Evolutionary conservation across 208 protist genomes (phyloP).

Genomic region (Jaenimonas drosophilae): DNA sequence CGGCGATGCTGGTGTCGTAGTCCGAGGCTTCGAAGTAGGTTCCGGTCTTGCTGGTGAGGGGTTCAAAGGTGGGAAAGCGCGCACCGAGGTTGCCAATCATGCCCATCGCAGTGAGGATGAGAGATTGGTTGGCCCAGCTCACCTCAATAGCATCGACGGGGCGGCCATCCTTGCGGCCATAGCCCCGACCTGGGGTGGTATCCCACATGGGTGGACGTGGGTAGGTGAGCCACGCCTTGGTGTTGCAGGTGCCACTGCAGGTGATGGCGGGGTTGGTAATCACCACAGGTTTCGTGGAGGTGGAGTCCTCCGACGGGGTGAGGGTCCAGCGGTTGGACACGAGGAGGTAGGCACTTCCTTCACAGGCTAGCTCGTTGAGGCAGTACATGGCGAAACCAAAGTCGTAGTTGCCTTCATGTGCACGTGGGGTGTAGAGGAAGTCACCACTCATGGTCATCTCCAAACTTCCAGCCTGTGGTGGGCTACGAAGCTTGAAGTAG

Average conservation of each 20-base stretch:
- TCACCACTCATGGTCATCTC: slow-evolving; percentile 47
- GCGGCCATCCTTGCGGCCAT: slow-evolving; percentile 40
- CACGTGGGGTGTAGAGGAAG: slow-evolving; percentile 52
- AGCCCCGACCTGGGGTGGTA: slow-evolving; percentile 30
- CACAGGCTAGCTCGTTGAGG: slow-evolving; percentile 39
- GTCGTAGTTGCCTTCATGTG: slow-evolving; percentile 18
- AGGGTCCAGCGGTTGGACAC: slow-evolving; percentile 38
- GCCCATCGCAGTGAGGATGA: slow-evolving; percentile 57
- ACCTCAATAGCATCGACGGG: slow-evolving; percentile 44
- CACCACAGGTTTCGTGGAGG: slow-evolving; percentile 4
- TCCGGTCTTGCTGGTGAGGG: slow-evolving; percentile 17
- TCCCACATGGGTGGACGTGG: slow-evolving; percentile 52
- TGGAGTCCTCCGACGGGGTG: slow-evolving; percentile 12
- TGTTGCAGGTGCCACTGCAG: slow-evolving; percentile 59
- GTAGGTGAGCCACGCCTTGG: slow-evolving; percentile 62
- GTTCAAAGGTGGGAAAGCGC: slow-evolving; percentile 79
- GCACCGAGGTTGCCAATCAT: slow-evolving; percentile 73
- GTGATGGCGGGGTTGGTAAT: slow-evolving; percentile 56
- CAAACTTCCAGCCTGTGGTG: slow-evolving; percentile 27
- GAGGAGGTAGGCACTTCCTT: slow-evolving; percentile 56
- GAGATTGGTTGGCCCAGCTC: slow-evolving; percentile 41
- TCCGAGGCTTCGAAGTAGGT: slow-evolving; percentile 54
- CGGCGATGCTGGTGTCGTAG: slow-evolving; percentile 22
- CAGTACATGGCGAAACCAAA: slow-evolving; percentile 74
- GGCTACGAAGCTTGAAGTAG: slow-evolving; percentile 52